phyloP scores from a whole-genome alignment of 306 rosid species.

The Ammopiptanthus mongolicus region DNA sequence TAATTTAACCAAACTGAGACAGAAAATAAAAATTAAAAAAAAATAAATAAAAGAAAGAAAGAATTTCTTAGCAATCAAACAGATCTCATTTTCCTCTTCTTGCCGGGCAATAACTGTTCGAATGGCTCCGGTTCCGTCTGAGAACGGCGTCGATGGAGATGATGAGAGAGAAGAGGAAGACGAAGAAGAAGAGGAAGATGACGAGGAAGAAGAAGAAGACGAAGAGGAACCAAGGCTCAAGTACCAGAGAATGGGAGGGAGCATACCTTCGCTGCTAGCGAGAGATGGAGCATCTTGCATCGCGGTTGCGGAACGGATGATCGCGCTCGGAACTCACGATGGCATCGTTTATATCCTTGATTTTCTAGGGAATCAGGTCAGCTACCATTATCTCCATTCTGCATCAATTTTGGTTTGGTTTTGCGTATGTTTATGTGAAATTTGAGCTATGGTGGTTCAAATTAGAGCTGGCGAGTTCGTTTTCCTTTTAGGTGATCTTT shows the following conservation, averaged over 20 bases:
- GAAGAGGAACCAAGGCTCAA: slow-evolving; percentile 83
- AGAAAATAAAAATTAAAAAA: not conserved
- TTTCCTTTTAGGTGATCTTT: not conserved
- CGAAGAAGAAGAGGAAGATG: slow-evolving; percentile 42
- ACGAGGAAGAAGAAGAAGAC: slow-evolving; percentile 15
- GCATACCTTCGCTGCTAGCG: slow-evolving; percentile 59
- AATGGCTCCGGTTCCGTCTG: slow-evolving; percentile 68
- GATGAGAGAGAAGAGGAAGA: slow-evolving; percentile 80
- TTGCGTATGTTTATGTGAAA: not conserved
- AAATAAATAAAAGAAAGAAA: not conserved
- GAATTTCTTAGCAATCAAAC: not conserved
- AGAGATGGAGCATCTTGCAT: slow-evolving; percentile 68
- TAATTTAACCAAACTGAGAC: not conserved
- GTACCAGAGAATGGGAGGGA: slow-evolving; percentile 89
- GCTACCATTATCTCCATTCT: not conserved
- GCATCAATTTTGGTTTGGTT: not conserved
- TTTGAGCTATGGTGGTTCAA: not conserved
- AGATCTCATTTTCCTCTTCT: not conserved
- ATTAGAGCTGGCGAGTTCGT: not conserved
- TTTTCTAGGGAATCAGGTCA: slow-evolving; percentile 85
- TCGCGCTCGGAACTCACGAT: slow-evolving; percentile 81
- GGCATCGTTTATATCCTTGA: slow-evolving; percentile 74
- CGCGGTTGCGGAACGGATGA: slow-evolving; percentile 82
- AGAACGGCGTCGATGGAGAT: slow-evolving; percentile 76
- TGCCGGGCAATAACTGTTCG: slow-evolving; percentile 15